Conservation (phyloP, 2,329 filamentous ascomycete genomes). For the Fusarium sp. region DNA sequence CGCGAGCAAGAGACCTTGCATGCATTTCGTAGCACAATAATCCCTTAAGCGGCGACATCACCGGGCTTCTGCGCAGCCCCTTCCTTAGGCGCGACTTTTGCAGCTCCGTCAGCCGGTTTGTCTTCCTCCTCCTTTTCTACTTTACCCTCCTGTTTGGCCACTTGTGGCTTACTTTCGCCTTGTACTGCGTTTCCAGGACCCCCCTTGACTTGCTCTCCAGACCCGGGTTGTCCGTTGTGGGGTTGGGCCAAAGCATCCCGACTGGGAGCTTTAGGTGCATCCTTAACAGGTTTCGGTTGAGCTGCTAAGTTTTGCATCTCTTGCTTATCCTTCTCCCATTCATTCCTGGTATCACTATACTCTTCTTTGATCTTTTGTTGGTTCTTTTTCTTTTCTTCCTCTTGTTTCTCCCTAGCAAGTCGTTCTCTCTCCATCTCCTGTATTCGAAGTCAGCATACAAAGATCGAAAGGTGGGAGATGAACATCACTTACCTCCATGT, state of each 20-base stretch:
- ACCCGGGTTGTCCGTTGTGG: slow-evolving; percentile 28
- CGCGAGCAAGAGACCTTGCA: background rate
- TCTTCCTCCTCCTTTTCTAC: slow-evolving; percentile 24
- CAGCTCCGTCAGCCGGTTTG: slow-evolving; percentile 21
- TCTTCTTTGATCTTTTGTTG: slow-evolving; percentile 79
- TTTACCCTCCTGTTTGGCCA: slow-evolving; percentile 25
- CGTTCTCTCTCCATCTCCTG: slow-evolving; percentile 95
- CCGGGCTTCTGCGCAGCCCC: slow-evolving; percentile 24
- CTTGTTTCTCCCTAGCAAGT: slow-evolving; percentile 80
- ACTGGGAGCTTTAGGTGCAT: slow-evolving; percentile 32
- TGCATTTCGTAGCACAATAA: background rate
- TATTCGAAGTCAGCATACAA: slow-evolving; percentile 30
- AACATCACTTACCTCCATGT: slow-evolving; percentile 80
- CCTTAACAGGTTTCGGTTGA: slow-evolving; percentile 37
- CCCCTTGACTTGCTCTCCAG: slow-evolving; percentile 19
- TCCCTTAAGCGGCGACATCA: slow-evolving; percentile 32
- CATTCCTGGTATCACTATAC: slow-evolving; percentile 79
- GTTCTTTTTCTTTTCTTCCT: slow-evolving; percentile 77
- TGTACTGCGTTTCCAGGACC: slow-evolving; percentile 27
- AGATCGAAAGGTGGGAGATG: background rate
- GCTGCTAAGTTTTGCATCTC: slow-evolving; percentile 75
- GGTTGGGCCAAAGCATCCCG: slow-evolving; percentile 33
- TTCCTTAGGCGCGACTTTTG: slow-evolving; percentile 22
- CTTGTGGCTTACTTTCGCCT: slow-evolving; percentile 19
- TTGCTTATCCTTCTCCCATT: slow-evolving; percentile 93